These are phyloP conservation scores for Pythium chondricola DNA, from an alignment of 352 stramenopile species.

Conservation along the genomic window DNA sequence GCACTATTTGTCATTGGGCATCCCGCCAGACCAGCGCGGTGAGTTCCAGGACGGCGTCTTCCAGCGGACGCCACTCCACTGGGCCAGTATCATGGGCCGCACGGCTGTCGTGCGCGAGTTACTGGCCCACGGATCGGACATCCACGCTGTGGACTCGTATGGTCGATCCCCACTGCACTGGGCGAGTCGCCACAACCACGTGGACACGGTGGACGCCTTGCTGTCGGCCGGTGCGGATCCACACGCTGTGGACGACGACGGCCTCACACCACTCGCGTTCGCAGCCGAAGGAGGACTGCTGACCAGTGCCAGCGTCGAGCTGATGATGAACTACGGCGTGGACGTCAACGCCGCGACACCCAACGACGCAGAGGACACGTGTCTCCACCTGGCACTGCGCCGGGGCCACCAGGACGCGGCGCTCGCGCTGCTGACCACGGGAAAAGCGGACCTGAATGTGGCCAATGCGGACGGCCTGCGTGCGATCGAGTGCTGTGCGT, in stretches of 20 bases:
- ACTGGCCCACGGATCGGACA: slow-evolving; percentile 36
- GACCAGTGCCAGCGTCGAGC: slow-evolving; percentile 34
- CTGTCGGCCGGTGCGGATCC: slow-evolving; percentile 44
- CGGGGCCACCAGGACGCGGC: slow-evolving; percentile 50
- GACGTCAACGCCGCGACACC: slow-evolving; percentile 38
- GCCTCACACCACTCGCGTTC: slow-evolving; percentile 63
- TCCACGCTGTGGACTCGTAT: slow-evolving; percentile 53
- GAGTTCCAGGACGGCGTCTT: slow-evolving; percentile 65
- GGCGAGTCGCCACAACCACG: slow-evolving; percentile 69
- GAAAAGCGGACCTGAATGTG: slow-evolving; percentile 43
- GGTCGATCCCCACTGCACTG: slow-evolving; percentile 69
- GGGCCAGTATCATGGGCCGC: slow-evolving; percentile 66
- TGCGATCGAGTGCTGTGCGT: slow-evolving; percentile 69
- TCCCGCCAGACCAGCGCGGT: slow-evolving; percentile 52
- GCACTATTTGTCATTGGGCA: slow-evolving; percentile 48
- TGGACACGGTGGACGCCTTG: slow-evolving; percentile 41
- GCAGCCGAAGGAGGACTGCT: slow-evolving; percentile 47
- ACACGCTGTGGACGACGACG: slow-evolving; percentile 44
- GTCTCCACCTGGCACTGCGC: slow-evolving; percentile 64
- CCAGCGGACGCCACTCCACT: slow-evolving; percentile 61
- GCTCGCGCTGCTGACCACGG: slow-evolving; percentile 51
- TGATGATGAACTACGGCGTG: slow-evolving; percentile 47
- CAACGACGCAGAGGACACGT: slow-evolving; percentile 58
- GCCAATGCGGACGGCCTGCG: slow-evolving; percentile 49
- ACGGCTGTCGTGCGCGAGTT: slow-evolving; percentile 44